Percentiles rank a stretch among this genome's conserved stretches.
Evolutionary conservation across 208 protist genomes (phyloP).

Genomic region (Acanthamoeba lenticulata): DNA sequence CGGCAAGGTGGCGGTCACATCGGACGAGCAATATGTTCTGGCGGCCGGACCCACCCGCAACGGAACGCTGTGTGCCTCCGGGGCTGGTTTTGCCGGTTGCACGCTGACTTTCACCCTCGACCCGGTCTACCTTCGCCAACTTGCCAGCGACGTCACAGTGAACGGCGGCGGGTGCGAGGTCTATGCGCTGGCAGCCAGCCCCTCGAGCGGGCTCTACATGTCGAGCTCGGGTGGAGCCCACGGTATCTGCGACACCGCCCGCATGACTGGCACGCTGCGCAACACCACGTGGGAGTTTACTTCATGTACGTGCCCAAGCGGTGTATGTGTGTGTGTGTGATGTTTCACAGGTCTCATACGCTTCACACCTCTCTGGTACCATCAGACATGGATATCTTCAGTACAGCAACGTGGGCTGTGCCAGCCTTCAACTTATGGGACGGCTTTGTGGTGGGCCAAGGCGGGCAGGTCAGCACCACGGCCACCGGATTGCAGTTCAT

Average conservation of each 20-base stretch:
- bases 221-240: background rate
- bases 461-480: background rate
- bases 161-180: background rate
- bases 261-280: background rate
- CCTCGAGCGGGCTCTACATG: background rate
- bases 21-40: background rate
- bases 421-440: background rate
- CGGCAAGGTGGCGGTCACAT: background rate
- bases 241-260: background rate
- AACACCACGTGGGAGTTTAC: background rate
- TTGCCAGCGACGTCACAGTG: background rate
- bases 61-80: background rate
- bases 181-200: background rate
- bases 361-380: background rate
- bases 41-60: background rate
- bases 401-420: background rate
- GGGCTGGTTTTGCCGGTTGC: background rate
- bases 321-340: background rate
- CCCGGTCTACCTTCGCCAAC: background rate
- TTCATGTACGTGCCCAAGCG: background rate
- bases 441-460: background rate
- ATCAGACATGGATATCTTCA: background rate
- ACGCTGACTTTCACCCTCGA: background rate
- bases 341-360: background rate
- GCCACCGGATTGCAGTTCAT: background rate